Evolutionary conservation across 176 grass and related monocot genomes (phyloP).

Genomic region (Oryza glaberrima): DNA sequence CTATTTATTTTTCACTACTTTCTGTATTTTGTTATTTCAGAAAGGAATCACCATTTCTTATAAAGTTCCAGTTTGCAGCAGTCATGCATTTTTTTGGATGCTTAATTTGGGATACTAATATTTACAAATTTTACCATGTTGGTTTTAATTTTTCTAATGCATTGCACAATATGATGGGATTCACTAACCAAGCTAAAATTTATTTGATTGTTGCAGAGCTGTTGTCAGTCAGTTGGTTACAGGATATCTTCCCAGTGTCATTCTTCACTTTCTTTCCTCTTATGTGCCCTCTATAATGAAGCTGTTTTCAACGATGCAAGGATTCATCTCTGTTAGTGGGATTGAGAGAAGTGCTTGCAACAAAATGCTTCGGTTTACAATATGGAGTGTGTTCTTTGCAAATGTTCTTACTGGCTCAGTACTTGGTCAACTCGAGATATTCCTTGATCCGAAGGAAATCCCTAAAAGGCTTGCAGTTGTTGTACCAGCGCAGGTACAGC

Average conservation of each 20-base stretch:
- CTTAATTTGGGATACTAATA: constrained; percentile 15
- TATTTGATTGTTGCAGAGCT: constrained; percentile 68
- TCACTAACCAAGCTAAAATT: constrained; percentile 10
- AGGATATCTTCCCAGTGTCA: constrained; percentile 93
- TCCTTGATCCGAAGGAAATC: constrained; percentile 83
- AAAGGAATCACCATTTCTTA: neutral
- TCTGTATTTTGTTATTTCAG: constrained; percentile 23
- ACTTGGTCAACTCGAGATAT: constrained; percentile 51
- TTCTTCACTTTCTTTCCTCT: constrained; percentile 81
- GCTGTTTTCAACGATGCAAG: constrained; percentile 92
- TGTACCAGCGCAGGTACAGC: constrained; percentile 78
- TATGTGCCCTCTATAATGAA: constrained; percentile 87
- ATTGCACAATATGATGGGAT: neutral
- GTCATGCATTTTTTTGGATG: neutral
- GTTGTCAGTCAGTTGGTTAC: constrained; percentile 89
- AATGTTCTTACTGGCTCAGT: constrained; percentile 82
- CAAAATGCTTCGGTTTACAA: constrained; percentile 94
- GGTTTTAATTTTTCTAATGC: constrained; percentile 5
- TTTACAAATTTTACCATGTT: neutral
- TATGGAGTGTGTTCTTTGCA: constrained; percentile 92
- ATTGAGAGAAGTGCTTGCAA: constrained; percentile 94
- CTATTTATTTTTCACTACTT: neutral
- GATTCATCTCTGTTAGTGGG: constrained; percentile 73
- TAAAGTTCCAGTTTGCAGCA: neutral
- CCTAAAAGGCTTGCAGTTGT: constrained; percentile 78